Conservation (phyloP, 1,284 basidiomycete genomes). For the Phlebopus sp. region DNA sequence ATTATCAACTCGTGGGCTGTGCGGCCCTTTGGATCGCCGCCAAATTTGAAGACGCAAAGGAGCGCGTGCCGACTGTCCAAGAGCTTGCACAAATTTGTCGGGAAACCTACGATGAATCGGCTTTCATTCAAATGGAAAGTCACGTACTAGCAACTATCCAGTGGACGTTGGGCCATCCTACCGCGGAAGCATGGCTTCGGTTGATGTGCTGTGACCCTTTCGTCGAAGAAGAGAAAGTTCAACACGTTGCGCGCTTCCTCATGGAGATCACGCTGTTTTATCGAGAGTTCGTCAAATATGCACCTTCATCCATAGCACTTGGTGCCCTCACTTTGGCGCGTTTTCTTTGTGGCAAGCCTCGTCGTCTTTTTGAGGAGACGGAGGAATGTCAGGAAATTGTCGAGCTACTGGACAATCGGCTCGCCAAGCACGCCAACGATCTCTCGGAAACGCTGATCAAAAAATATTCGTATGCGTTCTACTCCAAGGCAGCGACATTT, state of each 20-base stretch:
- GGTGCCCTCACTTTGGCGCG: slow-evolving; percentile 89
- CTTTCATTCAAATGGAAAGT: slow-evolving; percentile 96
- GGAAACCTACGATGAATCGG: slow-evolving; percentile 92
- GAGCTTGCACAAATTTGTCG: slow-evolving; percentile 95
- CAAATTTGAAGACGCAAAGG: slow-evolving; percentile 99
- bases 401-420: slow-evolving; percentile 79
- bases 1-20: slow-evolving; percentile 99
- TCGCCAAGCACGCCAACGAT: slow-evolving; percentile 83
- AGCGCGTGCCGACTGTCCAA: slow-evolving; percentile 92
- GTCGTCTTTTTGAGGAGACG: slow-evolving; percentile 77
- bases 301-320: slow-evolving; percentile 83
- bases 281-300: slow-evolving; percentile 87
- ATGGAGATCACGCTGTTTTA: slow-evolving; percentile 99
- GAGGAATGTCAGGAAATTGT: slow-evolving; percentile 77
- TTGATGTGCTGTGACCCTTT: slow-evolving; percentile 68
- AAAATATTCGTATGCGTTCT: slow-evolving; percentile 96
- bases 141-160: slow-evolving; percentile 96
- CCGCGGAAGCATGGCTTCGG: slow-evolving; percentile 96
- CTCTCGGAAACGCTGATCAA: slow-evolving; percentile 93
- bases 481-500: slow-evolving; percentile 89
- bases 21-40: slow-evolving; percentile 98
- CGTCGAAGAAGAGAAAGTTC: slow-evolving; percentile 84
- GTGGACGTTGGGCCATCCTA: slow-evolving; percentile 97
- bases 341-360: slow-evolving; percentile 77
- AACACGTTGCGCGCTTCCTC: slow-evolving; percentile 93